These are phyloP conservation scores for Penicillium sp. DNA, from an alignment of 2,329 filamentous ascomycete species.

Conservation along the genomic window DNA sequence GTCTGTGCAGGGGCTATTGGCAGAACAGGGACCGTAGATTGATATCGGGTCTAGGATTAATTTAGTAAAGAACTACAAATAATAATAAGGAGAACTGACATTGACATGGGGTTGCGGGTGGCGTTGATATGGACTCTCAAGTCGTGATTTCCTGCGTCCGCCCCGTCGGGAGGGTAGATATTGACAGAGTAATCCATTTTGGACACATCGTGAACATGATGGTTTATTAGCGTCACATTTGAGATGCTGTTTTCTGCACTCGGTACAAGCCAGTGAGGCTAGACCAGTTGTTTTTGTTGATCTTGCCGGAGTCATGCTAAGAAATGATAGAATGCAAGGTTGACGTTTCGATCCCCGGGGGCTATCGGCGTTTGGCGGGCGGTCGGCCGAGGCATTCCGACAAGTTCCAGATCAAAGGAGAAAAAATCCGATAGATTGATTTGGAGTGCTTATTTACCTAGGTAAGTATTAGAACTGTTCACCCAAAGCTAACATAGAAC, in stretches of 20 bases:
- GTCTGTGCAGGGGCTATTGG: conserved; percentile 13
- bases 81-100: conserved; percentile 6
- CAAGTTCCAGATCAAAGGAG: neutral
- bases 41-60: conserved; percentile 6
- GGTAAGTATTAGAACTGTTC: neutral
- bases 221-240: conserved; percentile 71
- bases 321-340: neutral
- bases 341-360: conserved; percentile 5
- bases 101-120: conserved; percentile 14
- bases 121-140: conserved; percentile 19
- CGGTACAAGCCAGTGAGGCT: conserved; percentile 45
- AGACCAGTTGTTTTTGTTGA: conserved; percentile 29
- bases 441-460: neutral
- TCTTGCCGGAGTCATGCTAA: conserved; percentile 20
- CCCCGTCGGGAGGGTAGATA: conserved; percentile 71
- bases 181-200: conserved; percentile 59
- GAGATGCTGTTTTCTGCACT: conserved; percentile 60
- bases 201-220: conserved; percentile 62
- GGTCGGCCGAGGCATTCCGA: neutral
- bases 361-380: conserved; percentile 3
- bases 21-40: conserved; percentile 11
- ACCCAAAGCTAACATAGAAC: neutral
- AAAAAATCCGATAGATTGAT: neutral
- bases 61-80: neutral
- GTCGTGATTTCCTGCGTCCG: conserved; percentile 43